Percentiles rank a stretch among this genome's conserved stretches.
Conservation (phyloP, 2,329 filamentous ascomycete genomes). For the Graphiopsis chlorocephala region DNA sequence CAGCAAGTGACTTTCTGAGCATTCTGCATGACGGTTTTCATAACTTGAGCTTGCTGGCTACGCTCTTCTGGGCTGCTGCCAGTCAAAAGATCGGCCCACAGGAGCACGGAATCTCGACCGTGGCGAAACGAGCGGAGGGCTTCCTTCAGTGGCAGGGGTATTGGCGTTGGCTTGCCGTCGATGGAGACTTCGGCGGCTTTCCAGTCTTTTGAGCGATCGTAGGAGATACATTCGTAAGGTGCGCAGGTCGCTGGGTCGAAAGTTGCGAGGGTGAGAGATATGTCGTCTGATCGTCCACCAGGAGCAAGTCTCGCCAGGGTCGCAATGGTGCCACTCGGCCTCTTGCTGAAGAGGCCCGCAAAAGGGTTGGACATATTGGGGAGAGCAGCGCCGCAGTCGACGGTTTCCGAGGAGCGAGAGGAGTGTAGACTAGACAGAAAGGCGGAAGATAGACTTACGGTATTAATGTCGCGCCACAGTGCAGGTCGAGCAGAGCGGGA, state of each 20-base stretch:
- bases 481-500: background rate
- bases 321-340: background rate
- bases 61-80: constrained; percentile 12
- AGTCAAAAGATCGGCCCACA: constrained; percentile 15
- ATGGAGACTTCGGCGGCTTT: constrained; percentile 1
- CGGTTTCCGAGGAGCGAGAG: background rate
- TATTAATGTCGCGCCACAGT: background rate
- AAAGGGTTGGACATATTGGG: constrained; percentile 9
- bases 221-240: constrained; percentile 15
- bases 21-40: constrained; percentile 9
- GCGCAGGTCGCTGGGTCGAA: background rate
- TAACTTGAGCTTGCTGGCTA: constrained; percentile 8
- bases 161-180: constrained; percentile 10
- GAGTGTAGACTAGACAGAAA: background rate
- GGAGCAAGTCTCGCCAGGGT: constrained; percentile 7
- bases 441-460: background rate
- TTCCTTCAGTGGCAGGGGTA: constrained; percentile 3
- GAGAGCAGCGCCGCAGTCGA: background rate
- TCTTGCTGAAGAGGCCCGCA: constrained; percentile 11
- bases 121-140: constrained; percentile 8
- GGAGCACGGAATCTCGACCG: background rate
- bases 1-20: background rate
- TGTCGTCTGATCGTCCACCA: background rate
- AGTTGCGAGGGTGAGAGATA: background rate
- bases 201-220: constrained; percentile 12